Percentiles rank a stretch among this genome's conserved stretches.
phyloP scores from a whole-genome alignment of 2,329 filamentous ascomycete genomes.

The Xylaria sp. region DNA sequence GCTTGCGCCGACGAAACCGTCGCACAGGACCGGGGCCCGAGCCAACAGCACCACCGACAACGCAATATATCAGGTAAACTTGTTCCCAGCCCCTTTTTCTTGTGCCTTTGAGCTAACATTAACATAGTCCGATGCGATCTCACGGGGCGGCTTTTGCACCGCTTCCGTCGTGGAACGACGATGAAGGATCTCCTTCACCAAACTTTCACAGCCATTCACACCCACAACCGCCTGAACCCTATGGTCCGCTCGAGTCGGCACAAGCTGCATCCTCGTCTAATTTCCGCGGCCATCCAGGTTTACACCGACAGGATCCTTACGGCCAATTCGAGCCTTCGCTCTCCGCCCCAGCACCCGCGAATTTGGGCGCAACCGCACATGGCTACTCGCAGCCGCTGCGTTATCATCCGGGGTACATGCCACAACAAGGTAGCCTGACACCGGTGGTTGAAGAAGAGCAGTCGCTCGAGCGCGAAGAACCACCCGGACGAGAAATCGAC shows the following conservation, averaged over 20 bases:
- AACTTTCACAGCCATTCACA: conserved; percentile 27
- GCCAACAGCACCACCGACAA: conserved; percentile 47
- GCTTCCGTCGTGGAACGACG: conserved; percentile 49
- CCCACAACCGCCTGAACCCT: conserved; percentile 34
- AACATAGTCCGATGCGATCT: conserved; percentile 45
- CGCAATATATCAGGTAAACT: conserved; percentile 57
- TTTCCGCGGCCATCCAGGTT: conserved; percentile 27
- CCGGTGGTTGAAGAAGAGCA: conserved; percentile 45
- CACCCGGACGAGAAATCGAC: conserved; percentile 57
- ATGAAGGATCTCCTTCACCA: conserved; percentile 42
- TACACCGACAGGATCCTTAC: conserved; percentile 34
- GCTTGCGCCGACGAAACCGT: conserved; percentile 56
- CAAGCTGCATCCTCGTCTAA: conserved; percentile 11
- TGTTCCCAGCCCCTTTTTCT: neutral
- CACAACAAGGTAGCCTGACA: conserved; percentile 41
- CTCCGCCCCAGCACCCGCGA: conserved; percentile 24
- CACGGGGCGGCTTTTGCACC: conserved; percentile 54
- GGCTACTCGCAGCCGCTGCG: conserved; percentile 42
- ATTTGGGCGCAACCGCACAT: conserved; percentile 12
- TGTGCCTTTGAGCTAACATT: conserved; percentile 13
- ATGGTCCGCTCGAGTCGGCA: conserved; percentile 35
- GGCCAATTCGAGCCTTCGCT: conserved; percentile 26
- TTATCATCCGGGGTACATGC: conserved; percentile 41
- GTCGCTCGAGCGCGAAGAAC: conserved; percentile 50
- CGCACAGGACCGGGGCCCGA: conserved; percentile 56